Conservation (phyloP, 108 stramenopile genomes). For the Bacterosira constricta region DNA sequence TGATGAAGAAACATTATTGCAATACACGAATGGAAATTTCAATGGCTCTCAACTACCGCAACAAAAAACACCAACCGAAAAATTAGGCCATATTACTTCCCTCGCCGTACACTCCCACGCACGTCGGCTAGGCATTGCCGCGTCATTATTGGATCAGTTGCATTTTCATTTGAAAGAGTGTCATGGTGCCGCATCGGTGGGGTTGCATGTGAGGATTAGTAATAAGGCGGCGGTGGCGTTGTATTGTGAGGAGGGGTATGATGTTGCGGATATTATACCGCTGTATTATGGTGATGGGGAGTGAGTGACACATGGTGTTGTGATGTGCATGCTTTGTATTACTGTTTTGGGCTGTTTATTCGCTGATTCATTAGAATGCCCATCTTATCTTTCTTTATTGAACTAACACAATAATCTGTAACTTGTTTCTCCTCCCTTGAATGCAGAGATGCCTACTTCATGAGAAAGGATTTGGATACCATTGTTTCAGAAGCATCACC, state of each 20-base stretch:
- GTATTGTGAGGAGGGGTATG: slow-evolving; percentile 75
- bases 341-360: too few species aligned
- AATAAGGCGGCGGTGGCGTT: slow-evolving; percentile 75
- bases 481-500: neutral
- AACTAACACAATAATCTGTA: too few species aligned
- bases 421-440: neutral
- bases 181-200: slow-evolving; percentile 59
- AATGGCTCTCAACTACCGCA: neutral
- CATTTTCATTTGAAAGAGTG: slow-evolving; percentile 71
- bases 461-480: slow-evolving; percentile 64
- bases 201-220: slow-evolving; percentile 79
- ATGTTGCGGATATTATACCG: slow-evolving; percentile 69
- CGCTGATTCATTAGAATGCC: too few species aligned
- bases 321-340: too few species aligned
- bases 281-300: slow-evolving; percentile 91
- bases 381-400: too few species aligned
- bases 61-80: slow-evolving; percentile 29
- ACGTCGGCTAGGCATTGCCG: slow-evolving; percentile 80
- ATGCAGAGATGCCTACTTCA: slow-evolving; percentile 85
- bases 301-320: too few species aligned
- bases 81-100: slow-evolving; percentile 82
- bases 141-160: slow-evolving; percentile 72
- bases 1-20: slow-evolving; percentile 14
- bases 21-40: slow-evolving; percentile 13
- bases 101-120: slow-evolving; percentile 76